Base-by-base conservation (phyloP, 1,139 yeast genomes). In the Diutina ranongensis region DNA sequence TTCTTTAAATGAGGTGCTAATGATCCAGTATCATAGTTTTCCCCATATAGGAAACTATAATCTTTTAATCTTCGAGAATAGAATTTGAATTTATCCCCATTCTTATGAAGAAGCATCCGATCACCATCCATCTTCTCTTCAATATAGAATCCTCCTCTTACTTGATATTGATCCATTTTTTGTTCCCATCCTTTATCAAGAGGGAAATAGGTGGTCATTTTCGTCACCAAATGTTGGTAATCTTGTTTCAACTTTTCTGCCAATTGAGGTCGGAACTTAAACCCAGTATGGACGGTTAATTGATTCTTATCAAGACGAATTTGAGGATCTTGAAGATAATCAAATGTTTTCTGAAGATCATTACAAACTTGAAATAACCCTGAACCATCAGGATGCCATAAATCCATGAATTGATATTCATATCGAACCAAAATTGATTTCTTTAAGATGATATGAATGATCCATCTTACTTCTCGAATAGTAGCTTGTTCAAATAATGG, bases 101-200 rank as follows among this genome's bases (percentile, higher is more conserved):
- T 42, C 61, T 73, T 65, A 58, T 92, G 97, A 35, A 88, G 53
- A 46, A 85, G 80, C 58, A 86, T 78, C 51, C 98, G 64, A 58
- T 89, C 97, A 2, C 98, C 98, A 61, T 92, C 97, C 67, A 88
- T 74, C 58, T 92, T 92, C 58, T 92, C 97, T 56, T 92, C 97
- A 22, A 92, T 78, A 48, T 71, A 75, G 56, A 87, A 87, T 33
- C 74, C 74, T 44, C 57, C 54, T 16, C 56, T 50, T 9, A 61
- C 45, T 1, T 49, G 47, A 42, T 50, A 45, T 2, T 45, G 35
- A 2, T 52, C 49, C 48, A 57, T 62, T 28, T 51, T 42, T 1
- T 48, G 48, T 32, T 55, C 52, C 20, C 60, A 51, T 22, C 52
- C 53, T 3, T 50, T 48, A 41, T 61, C 64, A 27, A 46, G 41